Conservation (phyloP, 202 grass and related monocot species). For the Tripidium arundinaceum region DNA sequence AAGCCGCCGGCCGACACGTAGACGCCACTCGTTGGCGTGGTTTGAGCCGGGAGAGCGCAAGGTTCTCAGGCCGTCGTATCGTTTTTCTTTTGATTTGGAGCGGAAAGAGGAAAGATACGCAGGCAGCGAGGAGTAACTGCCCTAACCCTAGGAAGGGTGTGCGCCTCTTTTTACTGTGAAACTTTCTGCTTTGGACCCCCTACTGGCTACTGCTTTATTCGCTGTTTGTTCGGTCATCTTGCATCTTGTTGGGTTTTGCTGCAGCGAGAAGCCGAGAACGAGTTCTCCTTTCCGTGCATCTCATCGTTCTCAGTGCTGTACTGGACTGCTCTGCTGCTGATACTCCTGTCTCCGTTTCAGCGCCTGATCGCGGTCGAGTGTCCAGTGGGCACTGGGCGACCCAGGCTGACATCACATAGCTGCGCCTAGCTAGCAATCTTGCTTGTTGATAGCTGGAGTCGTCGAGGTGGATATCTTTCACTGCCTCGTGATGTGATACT, state of each 20-base stretch:
- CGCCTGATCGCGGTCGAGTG: neutral
- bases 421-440: no score
- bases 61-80: no score
- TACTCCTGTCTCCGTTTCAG: neutral
- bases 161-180: neutral
- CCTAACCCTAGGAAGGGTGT: neutral
- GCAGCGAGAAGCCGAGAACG: neutral
- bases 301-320: neutral
- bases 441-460: no score
- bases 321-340: no score
- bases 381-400: neutral
- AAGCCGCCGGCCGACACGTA: neutral
- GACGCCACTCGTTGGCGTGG: neutral
- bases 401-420: no score
- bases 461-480: no score
- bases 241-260: neutral
- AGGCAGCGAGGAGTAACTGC: neutral
- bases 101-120: neutral
- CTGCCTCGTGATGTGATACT: no score
- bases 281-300: neutral
- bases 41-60: no score
- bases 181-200: neutral
- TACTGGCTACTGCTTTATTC: no score
- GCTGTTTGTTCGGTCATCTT: no score
- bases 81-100: neutral